Evolutionary conservation across 73 alveolate genomes (phyloP).

Genomic region (Paramecium sonneborni): DNA sequence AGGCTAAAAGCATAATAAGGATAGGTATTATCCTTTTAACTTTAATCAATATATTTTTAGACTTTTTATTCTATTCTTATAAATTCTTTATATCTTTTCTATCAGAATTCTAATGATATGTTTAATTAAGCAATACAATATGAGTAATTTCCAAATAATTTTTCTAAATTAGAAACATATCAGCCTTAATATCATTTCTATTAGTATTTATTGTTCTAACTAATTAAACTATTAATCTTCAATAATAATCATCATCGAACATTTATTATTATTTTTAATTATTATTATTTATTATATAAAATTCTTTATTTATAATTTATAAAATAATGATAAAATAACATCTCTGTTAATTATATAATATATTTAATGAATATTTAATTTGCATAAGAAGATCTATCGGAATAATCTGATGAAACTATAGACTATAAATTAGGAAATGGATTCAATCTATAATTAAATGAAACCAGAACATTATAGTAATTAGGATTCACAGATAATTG

Average conservation of each 20-base stretch:
- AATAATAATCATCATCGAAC: not conserved
- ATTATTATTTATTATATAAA: too few species aligned
- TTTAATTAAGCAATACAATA: not conserved
- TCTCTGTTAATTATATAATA: too few species aligned
- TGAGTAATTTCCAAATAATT: constrained; percentile 8
- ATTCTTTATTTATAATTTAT: too few species aligned
- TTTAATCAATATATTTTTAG: constrained; percentile 7
- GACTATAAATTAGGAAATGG: too few species aligned
- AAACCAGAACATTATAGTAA: too few species aligned
- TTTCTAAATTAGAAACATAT: not conserved
- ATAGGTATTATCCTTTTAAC: not conserved
- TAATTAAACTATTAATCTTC: not conserved
- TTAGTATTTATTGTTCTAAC: not conserved
- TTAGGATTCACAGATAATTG: too few species aligned
- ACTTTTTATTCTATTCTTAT: not conserved
- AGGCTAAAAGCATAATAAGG: not conserved
- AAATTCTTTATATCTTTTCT: not conserved
- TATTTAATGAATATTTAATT: too few species aligned
- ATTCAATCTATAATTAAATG: too few species aligned
- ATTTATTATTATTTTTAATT: not conserved
- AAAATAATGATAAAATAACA: too few species aligned
- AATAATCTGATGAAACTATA: too few species aligned
- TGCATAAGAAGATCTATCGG: too few species aligned
- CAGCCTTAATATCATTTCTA: not conserved
- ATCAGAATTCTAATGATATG: constrained; percentile 39